Evolutionary conservation across 192 early-diverging fungal genomes (phyloP).

Genomic region (Mortierella alpina): DNA sequence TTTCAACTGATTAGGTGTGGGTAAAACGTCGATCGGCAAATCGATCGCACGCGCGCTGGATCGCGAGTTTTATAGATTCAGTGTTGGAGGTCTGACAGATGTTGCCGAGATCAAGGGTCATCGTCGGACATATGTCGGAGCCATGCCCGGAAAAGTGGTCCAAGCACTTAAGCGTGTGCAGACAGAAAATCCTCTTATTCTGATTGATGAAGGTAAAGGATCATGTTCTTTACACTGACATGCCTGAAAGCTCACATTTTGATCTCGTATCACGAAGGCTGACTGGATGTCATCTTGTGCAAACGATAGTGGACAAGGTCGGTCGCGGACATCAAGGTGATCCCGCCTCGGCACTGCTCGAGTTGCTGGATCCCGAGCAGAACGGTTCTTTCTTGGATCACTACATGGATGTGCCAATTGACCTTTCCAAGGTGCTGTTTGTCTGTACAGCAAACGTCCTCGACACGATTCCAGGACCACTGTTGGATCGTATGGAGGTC

Average conservation of each 20-base stretch:
- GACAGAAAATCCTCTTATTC: constrained; percentile 96
- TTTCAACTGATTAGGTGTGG: constrained; percentile 72
- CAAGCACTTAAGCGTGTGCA: constrained; percentile 99
- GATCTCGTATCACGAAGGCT: constrained; percentile 1
- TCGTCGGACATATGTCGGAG: constrained; percentile 98
- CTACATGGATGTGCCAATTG: constrained; percentile 99
- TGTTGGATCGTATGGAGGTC: constrained; percentile 99
- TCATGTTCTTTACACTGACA: neutral
- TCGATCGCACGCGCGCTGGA: constrained; percentile 95
- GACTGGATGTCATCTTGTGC: neutral
- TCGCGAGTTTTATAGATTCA: constrained; percentile 96
- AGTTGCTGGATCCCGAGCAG: constrained; percentile 98
- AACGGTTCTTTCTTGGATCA: constrained; percentile 98
- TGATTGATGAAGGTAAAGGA: constrained; percentile 89
- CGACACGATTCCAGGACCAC: constrained; percentile 96
- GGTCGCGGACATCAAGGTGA: constrained; percentile 98
- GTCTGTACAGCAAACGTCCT: constrained; percentile 98
- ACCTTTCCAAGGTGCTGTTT: constrained; percentile 98
- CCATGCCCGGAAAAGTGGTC: constrained; percentile 99
- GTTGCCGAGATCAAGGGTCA: constrained; percentile 99
- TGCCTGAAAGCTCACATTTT: constrained; percentile 24
- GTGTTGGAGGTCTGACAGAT: constrained; percentile 96
- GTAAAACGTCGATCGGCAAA: constrained; percentile 99
- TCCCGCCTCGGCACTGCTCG: constrained; percentile 94
- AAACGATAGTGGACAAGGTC: constrained; percentile 87